Evolutionary conservation across 495 filamentous ascomycete species (phyloP).

Genomic region (Tuber melanosporum): DNA sequence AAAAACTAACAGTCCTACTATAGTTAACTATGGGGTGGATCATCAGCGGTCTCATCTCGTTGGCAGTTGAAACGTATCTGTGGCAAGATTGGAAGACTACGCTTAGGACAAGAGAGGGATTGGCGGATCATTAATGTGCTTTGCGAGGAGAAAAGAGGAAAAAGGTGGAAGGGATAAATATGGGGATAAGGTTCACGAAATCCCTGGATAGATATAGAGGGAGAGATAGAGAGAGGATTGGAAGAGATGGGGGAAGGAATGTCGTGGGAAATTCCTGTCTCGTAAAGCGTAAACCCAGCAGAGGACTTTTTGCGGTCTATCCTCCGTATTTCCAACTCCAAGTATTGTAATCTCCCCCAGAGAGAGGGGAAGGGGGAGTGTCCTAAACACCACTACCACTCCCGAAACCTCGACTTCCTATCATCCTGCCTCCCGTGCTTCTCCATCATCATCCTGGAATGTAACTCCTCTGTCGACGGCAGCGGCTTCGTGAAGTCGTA

Average conservation of each 20-base stretch:
- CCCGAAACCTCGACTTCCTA: constrained; percentile 28
- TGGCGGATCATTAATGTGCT: neutral
- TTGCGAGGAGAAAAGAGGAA: neutral
- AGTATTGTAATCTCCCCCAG: neutral
- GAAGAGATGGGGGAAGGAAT: neutral
- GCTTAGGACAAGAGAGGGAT: neutral
- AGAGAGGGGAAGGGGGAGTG: neutral
- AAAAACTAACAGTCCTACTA: neutral
- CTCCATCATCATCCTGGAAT: constrained; percentile 28
- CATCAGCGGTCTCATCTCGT: neutral
- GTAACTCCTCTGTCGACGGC: constrained; percentile 22
- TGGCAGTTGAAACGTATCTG: neutral
- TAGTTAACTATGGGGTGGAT: neutral
- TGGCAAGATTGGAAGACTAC: neutral
- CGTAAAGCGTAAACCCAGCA: neutral
- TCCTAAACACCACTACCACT: constrained; percentile 16
- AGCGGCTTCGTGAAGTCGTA: constrained; percentile 19
- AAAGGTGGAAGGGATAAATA: neutral
- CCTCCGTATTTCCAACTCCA: neutral
- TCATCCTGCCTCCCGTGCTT: constrained; percentile 33
- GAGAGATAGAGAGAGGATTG: neutral
- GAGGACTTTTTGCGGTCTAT: neutral
- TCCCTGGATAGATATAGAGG: neutral
- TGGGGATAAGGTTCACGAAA: neutral
- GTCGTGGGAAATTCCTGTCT: neutral